Percentiles rank a stretch among this genome's conserved stretches.
These are phyloP conservation scores for Yarrowia sp. DNA, from an alignment of 805 yeast species.

Conservation along the genomic window DNA sequence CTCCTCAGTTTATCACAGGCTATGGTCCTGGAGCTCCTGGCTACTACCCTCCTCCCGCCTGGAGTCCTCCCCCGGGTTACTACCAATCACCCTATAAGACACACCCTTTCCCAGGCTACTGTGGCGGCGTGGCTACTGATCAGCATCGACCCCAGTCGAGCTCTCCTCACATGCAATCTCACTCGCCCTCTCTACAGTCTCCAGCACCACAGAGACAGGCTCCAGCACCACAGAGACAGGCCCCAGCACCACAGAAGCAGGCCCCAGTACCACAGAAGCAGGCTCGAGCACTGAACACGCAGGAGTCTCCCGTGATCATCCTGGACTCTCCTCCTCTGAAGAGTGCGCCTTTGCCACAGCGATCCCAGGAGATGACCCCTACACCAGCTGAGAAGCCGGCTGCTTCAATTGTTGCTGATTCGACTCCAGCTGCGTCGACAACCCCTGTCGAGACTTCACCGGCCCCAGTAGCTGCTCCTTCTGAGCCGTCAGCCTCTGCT, in stretches of 20 bases:
- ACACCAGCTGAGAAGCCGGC: background rate
- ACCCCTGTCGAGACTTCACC: too few relatives aligned
- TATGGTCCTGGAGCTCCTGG: slow-evolving; percentile 3
- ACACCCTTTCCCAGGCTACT: background rate
- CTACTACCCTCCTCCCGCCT: background rate
- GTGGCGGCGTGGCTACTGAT: background rate
- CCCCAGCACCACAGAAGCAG: too few relatives aligned
- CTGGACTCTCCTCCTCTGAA: background rate
- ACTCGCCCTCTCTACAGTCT: background rate
- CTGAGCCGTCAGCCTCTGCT: too few relatives aligned
- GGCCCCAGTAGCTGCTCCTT: too few relatives aligned
- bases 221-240: too few relatives aligned
- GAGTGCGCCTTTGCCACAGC: background rate
- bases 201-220: too few relatives aligned
- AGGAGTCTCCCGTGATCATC: background rate
- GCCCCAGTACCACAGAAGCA: too few relatives aligned
- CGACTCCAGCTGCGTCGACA: too few relatives aligned
- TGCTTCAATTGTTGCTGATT: too few relatives aligned
- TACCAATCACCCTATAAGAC: background rate
- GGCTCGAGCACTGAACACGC: too few relatives aligned
- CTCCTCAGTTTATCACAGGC: background rate
- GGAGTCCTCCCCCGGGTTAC: background rate
- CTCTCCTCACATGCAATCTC: background rate
- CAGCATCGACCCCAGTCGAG: background rate
- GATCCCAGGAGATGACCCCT: background rate